A percentile compares a stretch with the other conserved stretches of the same genome.
These are phyloP conservation scores for Tricholoma saponaceum DNA, from an alignment of 768 basidiomycete species.

Conservation along the genomic window DNA sequence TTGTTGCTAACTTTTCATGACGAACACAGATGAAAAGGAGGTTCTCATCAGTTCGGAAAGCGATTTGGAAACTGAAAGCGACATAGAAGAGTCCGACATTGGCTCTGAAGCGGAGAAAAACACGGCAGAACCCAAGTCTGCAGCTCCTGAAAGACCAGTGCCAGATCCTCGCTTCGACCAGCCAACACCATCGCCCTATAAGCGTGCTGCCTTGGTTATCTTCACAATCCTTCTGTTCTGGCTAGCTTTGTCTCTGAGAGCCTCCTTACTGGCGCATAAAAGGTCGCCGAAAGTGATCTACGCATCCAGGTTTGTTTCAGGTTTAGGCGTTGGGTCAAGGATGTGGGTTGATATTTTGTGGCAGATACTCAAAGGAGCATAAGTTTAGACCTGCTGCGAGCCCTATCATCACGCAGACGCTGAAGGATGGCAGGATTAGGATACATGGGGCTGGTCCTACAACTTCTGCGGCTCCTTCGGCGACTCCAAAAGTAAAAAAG, in stretches of 20 bases:
- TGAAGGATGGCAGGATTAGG: conserved; percentile 66
- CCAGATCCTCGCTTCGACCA: conserved; percentile 31
- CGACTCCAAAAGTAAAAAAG: conserved; percentile 16
- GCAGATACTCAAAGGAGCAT: conserved; percentile 78
- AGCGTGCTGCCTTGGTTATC: conserved; percentile 40
- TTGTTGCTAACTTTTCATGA: no score
- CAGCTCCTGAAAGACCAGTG: neutral
- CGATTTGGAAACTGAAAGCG: neutral
- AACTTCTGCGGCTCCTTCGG: conserved; percentile 19
- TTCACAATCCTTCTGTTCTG: conserved; percentile 40
- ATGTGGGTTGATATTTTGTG: neutral
- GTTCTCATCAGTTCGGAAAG: neutral
- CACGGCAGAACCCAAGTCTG: neutral
- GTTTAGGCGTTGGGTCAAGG: neutral
- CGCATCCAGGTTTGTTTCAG: conserved; percentile 52
- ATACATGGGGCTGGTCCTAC: conserved; percentile 65
- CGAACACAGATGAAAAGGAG: conserved; percentile 5
- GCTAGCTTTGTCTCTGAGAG: conserved; percentile 35
- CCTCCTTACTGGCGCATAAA: conserved; percentile 19
- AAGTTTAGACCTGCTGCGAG: conserved; percentile 84
- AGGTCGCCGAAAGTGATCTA: conserved; percentile 46
- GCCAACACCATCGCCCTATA: conserved; percentile 40
- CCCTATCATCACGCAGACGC: conserved; percentile 72
- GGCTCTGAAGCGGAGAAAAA: neutral
- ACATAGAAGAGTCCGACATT: neutral